A percentile compares a stretch with the other conserved stretches of the same genome.
phyloP scores from a whole-genome alignment of 2,329 filamentous ascomycete species.

The Diaporthe citrichinensis region DNA sequence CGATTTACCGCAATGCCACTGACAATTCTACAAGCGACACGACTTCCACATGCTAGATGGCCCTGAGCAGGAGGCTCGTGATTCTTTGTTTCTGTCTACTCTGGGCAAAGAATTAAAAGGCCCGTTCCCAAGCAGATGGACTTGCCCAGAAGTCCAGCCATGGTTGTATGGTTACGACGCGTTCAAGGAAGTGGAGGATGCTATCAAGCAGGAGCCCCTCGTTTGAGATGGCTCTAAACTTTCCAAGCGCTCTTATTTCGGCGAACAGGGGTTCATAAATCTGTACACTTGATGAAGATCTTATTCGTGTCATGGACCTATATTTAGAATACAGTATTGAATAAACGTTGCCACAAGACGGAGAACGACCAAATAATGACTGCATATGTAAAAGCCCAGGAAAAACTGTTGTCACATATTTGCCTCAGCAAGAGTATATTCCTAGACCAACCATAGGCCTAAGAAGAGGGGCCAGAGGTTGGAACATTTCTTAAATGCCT shows the following conservation, averaged over 20 bases:
- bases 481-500: no score
- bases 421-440: no score
- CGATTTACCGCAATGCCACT: neutral
- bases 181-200: slow-evolving; percentile 64
- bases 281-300: neutral
- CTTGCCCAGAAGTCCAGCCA: slow-evolving; percentile 72
- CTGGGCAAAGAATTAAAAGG: slow-evolving; percentile 63
- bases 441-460: no score
- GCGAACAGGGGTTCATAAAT: neutral
- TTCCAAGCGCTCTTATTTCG: neutral
- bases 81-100: slow-evolving; percentile 69
- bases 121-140: slow-evolving; percentile 74
- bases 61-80: slow-evolving; percentile 69
- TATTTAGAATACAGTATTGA: neutral
- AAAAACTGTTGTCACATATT: no score
- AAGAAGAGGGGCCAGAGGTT: accelerated
- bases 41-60: slow-evolving; percentile 69
- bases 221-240: neutral
- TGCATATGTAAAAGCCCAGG: neutral
- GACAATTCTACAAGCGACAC: slow-evolving; percentile 55
- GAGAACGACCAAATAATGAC: accelerated
- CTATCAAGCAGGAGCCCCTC: slow-evolving; percentile 44
- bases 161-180: slow-evolving; percentile 78
- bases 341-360: neutral
- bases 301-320: no score